Percentiles rank a stretch among this genome's conserved stretches.
Conservation (phyloP, 179 eudicot species). For the Silene vulgaris region DNA sequence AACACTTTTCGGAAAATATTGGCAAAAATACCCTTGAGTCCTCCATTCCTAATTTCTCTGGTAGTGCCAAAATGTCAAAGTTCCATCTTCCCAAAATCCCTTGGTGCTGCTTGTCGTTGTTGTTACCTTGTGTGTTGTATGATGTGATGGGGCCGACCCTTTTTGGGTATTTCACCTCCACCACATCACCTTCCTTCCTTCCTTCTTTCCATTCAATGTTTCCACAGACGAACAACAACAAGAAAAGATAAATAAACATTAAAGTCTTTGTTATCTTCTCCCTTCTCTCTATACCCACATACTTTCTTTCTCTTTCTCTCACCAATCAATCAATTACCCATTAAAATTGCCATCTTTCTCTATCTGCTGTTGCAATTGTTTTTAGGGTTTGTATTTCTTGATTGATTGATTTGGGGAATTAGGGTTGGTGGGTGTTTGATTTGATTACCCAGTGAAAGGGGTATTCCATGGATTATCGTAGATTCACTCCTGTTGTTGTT, state of each 20-base stretch:
- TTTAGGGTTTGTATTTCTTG: slow-evolving; percentile 5
- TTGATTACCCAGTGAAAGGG: slow-evolving; percentile 15
- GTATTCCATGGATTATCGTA: slow-evolving; percentile 31
- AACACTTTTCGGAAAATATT: too few species aligned
- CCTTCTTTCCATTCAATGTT: slow-evolving; percentile 29
- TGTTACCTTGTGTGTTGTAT: too few species aligned
- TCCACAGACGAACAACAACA: neutral
- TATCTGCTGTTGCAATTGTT: neutral
- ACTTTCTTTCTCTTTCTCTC: neutral
- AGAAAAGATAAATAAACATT: neutral
- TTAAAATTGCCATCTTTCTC: neutral
- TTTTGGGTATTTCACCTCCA: slow-evolving; percentile 29
- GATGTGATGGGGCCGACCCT: slow-evolving; percentile 25
- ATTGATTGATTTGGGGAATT: slow-evolving; percentile 11
- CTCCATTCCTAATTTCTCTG: too few species aligned
- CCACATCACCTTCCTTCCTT: neutral
- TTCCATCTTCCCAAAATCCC: too few species aligned
- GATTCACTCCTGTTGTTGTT: slow-evolving; percentile 24
- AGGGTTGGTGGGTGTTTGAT: slow-evolving; percentile 23
- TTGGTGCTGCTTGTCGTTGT: too few species aligned
- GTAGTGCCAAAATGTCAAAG: too few species aligned
- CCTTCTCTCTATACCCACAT: neutral
- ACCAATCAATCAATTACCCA: neutral
- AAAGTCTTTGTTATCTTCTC: too few species aligned
- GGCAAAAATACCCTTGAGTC: too few species aligned